These are phyloP conservation scores for Hypoxylon sp. DNA, from an alignment of 2,329 filamentous ascomycete species.

Conservation along the genomic window DNA sequence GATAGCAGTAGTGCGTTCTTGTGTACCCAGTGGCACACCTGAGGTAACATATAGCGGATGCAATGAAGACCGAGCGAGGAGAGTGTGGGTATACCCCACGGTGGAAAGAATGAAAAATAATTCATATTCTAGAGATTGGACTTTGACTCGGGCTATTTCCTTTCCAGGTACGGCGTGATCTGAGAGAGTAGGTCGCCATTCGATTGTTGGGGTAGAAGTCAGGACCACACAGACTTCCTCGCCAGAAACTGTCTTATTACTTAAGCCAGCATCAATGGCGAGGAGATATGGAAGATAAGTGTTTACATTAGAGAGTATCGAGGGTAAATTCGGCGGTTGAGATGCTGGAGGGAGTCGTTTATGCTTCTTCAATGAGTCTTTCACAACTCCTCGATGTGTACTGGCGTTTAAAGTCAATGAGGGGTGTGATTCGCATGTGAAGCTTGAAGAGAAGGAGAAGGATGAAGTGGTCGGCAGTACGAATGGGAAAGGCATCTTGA, in stretches of 20 bases:
- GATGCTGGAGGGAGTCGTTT: conserved; percentile 84
- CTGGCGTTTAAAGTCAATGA: conserved; percentile 87
- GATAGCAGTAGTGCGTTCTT: conserved; percentile 79
- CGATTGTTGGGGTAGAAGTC: conserved; percentile 72
- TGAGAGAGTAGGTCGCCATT: conserved; percentile 88
- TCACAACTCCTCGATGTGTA: conserved; percentile 85
- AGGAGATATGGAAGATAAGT: conserved; percentile 88
- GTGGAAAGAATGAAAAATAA: conserved; percentile 83
- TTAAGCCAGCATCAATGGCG: conserved; percentile 81
- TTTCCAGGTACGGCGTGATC: conserved; percentile 74
- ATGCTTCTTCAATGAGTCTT: conserved; percentile 87
- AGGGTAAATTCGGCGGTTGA: conserved; percentile 78
- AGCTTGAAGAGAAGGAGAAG: conserved; percentile 83
- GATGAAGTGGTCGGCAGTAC: conserved; percentile 89
- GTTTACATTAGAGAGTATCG: conserved; percentile 77
- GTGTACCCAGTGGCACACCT: conserved; percentile 70
- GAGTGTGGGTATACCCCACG: conserved; percentile 79
- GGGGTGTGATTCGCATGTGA: conserved; percentile 86
- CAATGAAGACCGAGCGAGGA: conserved; percentile 80
- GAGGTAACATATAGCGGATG: conserved; percentile 79
- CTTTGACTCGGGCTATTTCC: conserved; percentile 75
- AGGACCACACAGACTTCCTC: conserved; percentile 79
- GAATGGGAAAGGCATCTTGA: conserved; percentile 88
- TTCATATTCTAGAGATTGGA: conserved; percentile 85
- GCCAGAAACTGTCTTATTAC: conserved; percentile 64